Base-by-base conservation (phyloP, 768 basidiomycete species). In the Clavaria fumosa region DNA sequence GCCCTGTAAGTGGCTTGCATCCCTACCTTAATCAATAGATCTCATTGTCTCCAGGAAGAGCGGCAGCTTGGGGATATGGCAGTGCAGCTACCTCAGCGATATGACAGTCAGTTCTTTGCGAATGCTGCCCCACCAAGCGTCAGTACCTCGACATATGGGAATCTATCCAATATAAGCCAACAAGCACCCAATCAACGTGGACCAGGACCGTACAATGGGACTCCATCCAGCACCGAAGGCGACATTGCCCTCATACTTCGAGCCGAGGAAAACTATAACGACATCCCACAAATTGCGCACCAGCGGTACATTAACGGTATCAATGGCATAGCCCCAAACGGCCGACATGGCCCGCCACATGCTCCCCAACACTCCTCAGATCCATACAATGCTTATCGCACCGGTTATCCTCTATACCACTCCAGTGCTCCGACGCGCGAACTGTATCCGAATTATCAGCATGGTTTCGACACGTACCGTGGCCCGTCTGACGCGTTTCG, bases 381-480 rank as follows among this genome's bases (percentile, higher is more conserved):
- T 27, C 59, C 63, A 2, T 80, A 69, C 50, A 59, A 59, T 31
- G 52, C 58, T 28, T 78, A 69, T 47, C 67, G 63, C 45, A 54
- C 65, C 15, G 78, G 80, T 31, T 81, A 73, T 51, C 60, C 67
- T 18, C 58, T 63, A 6, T 79, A 77, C 50, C 78, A 76, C 55
- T 52, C 60, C 33, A 65, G 62, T 28, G 10, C 65, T 22, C 57
- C 69, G 27, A 56, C 56, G 42, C 64, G 64, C 42, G 70, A 74
- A 45, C 53, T 57, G 30, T 72, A 67, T 45, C 52, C 59, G 42
- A 74, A 76, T 37, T 75, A 69, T 55, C 59, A 64, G 28, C 75
- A 75, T 50, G 64, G 63, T 39, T 77, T 74, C 51, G 67, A 66
- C 41, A 43, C 49, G 1, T 51, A 50, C 38, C 47, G 48, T 33